A percentile compares a stretch with the other conserved stretches of the same genome.
Conservation (phyloP, 768 basidiomycete genomes). For the Collybia mongolica region DNA sequence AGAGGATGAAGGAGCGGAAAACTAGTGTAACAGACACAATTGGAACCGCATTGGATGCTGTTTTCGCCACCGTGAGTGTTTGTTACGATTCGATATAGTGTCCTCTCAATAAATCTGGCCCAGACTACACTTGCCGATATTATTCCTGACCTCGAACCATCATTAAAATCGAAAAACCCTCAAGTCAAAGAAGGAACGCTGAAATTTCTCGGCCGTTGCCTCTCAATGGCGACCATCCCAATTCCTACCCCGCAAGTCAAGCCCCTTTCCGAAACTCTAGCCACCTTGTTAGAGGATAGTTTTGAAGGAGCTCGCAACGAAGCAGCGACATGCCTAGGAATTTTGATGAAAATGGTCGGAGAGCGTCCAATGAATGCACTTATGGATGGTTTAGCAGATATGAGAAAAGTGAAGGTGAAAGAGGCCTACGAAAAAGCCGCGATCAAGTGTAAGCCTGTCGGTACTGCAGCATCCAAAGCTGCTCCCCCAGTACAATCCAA, state of each 20-base stretch:
- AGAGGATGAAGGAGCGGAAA: constrained; percentile 93
- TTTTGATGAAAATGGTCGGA: constrained; percentile 95
- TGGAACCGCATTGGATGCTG: constrained; percentile 83
- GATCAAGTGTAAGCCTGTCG: constrained; percentile 83
- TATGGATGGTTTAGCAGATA: constrained; percentile 82
- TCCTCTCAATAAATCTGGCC: constrained; percentile 8
- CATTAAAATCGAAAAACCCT: constrained; percentile 89
- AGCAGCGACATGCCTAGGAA: constrained; percentile 86
- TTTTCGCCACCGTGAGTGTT: constrained; percentile 73
- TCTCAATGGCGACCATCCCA: constrained; percentile 67
- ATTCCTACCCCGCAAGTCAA: constrained; percentile 79
- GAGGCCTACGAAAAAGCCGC: constrained; percentile 90
- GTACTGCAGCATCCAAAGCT: constrained; percentile 46
- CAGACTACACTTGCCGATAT: constrained; percentile 82
- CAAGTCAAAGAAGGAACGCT: constrained; percentile 94
- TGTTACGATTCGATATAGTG: constrained; percentile 1
- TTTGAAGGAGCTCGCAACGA: constrained; percentile 87
- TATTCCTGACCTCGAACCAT: constrained; percentile 75
- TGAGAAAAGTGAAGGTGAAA: constrained; percentile 89
- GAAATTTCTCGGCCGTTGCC: constrained; percentile 80
- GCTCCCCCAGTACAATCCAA: constrained; percentile 18
- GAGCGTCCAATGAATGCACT: constrained; percentile 87
- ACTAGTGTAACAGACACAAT: constrained; percentile 86
- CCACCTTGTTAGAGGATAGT: constrained; percentile 79
- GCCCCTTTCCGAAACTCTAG: constrained; percentile 73